Base-by-base conservation (phyloP, 768 basidiomycete genomes). In the Suillus plorans region DNA sequence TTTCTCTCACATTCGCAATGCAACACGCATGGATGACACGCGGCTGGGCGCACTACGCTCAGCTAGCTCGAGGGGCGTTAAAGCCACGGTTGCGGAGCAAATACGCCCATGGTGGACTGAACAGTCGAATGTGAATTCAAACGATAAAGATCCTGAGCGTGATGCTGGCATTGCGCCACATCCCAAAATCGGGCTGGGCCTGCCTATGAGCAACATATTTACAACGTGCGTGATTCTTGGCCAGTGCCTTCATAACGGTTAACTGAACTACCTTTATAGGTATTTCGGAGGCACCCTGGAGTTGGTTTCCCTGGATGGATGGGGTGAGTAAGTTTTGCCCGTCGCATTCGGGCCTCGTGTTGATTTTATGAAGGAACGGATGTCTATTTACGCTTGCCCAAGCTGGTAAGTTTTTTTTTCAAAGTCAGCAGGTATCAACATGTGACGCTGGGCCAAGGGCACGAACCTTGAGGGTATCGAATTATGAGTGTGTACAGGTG, bases 181-280 rank as follows among this genome's bases (percentile, higher is more conserved):
- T 73, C 84, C 84, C 53, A 81, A 84, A 50, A 90, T 94, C 63
- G 93, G 93, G 3, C 88, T 95, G 53, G 93, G 93, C 6, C 77
- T 95, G 22, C 92, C 93, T 0, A 92, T 95, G 92, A 92, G 93
- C 73, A 90, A 92, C 70, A 94, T 95, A 42, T 94, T 87, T 75
- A 88, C 93, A 64, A 93, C 88, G 85, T 92, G 69, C 64, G 85
- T 76, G 44, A 36, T 53, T n/a, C 22, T 58, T 66, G 58, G 31
- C 5, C 49, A 63, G 20, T 56, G 22, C 42, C 12, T 44, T 25
- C 9, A 20, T 42, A 28, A 13, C 18, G 36, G 58, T 59, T 10
- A 20, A 59, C 12, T 42, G 41, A 42, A 14, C 10, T 47, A 42
- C 13, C 28, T 63, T 60, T 28, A 31, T 52, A 92, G 91, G 60